Conservation (phyloP, 2,329 filamentous ascomycete species). For the Scytalidium lignicola region DNA sequence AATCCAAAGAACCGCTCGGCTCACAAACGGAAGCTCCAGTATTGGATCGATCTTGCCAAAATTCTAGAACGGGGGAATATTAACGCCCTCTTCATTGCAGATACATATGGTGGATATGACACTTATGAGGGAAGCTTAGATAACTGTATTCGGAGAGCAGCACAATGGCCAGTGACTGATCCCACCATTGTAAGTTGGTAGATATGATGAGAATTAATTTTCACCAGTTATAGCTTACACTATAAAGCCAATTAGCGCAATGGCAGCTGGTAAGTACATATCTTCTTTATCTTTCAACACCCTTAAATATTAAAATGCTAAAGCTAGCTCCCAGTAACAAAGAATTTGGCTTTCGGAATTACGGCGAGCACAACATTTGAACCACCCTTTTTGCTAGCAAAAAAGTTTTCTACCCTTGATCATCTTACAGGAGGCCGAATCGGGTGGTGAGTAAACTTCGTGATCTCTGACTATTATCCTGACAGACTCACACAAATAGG, state of each 20-base stretch:
- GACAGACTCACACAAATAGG: constrained; percentile 50
- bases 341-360: constrained; percentile 60
- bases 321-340: constrained; percentile 47
- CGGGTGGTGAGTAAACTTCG: constrained; percentile 45
- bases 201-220: not conserved
- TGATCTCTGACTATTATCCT: constrained; percentile 55
- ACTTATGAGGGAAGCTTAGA: constrained; percentile 55
- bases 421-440: constrained; percentile 58
- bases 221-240: not conserved
- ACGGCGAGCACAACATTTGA: constrained; percentile 64
- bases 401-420: constrained; percentile 61
- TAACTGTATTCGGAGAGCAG: constrained; percentile 55
- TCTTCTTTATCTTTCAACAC: too few relatives aligned
- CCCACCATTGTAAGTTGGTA: constrained; percentile 49
- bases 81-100: constrained; percentile 61
- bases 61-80: constrained; percentile 57
- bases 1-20: constrained; percentile 57
- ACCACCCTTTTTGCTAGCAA: constrained; percentile 61
- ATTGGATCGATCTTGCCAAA: constrained; percentile 61
- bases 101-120: constrained; percentile 56
- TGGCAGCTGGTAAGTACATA: constrained; percentile 50
- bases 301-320: not conserved
- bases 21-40: constrained; percentile 53
- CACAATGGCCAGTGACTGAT: constrained; percentile 67
- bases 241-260: constrained; percentile 53